A percentile compares a stretch with the other conserved stretches of the same genome.
phyloP scores from a whole-genome alignment of 208 protist genomes.

The Wallacemonas rigidus region DNA sequence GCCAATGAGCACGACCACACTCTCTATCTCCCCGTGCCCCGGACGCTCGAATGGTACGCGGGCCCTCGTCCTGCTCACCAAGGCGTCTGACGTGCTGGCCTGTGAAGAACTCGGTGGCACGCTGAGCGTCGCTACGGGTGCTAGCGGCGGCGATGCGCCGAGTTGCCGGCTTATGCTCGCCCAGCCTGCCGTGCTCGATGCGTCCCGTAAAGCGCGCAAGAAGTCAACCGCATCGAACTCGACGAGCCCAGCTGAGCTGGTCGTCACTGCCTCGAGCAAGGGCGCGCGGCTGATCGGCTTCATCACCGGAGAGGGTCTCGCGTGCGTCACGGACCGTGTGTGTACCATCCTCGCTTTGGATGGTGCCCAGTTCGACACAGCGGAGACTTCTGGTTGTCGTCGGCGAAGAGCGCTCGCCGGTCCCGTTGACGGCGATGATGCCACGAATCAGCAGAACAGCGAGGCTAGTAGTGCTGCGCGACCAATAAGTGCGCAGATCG shows the following conservation, averaged over 20 bases:
- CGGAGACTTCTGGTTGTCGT: neutral
- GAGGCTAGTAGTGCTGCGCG: neutral
- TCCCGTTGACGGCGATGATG: too few relatives aligned
- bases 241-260: neutral
- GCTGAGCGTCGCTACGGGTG: slow-evolving; percentile 14
- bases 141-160: neutral
- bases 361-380: neutral
- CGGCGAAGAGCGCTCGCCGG: neutral
- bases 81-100: slow-evolving; percentile 39
- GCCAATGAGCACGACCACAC: slow-evolving; percentile 2
- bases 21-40: neutral
- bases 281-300: neutral
- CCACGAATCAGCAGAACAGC: too few relatives aligned
- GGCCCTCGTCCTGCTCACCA: slow-evolving; percentile 35
- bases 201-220: neutral
- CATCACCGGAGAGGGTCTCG: neutral
- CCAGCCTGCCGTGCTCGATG: neutral
- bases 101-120: slow-evolving; percentile 39
- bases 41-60: slow-evolving; percentile 18
- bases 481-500: neutral
- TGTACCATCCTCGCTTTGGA: neutral
- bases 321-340: neutral
- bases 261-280: neutral
- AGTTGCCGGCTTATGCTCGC: neutral
- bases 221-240: neutral